These are phyloP conservation scores for Fusarium secorum DNA, from an alignment of 2,329 filamentous ascomycete species.

Conservation along the genomic window DNA sequence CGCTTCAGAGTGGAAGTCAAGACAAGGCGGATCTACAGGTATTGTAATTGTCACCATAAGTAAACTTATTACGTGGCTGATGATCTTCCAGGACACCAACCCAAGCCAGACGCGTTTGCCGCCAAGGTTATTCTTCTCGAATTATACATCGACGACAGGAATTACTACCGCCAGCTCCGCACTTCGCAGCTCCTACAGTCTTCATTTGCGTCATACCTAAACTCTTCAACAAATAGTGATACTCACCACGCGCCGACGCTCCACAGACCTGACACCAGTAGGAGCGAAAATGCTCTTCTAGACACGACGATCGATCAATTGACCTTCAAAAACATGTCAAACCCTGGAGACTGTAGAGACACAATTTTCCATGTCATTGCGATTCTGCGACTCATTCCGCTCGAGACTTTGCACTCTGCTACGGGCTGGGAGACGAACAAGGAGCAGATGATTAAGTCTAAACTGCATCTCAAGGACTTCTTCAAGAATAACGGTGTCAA, in stretches of 20 bases:
- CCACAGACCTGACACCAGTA: rapidly evolving
- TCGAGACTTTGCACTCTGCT: background rate
- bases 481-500: rapidly evolving
- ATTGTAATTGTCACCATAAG: rapidly evolving
- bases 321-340: rapidly evolving
- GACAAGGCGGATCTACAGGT: background rate
- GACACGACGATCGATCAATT: background rate
- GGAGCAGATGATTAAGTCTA: background rate
- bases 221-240: rapidly evolving
- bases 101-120: rapidly evolving
- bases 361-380: background rate
- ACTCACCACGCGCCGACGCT: rapidly evolving
- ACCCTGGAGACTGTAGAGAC: rapidly evolving
- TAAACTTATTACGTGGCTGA: background rate
- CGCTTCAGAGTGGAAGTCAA: background rate
- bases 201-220: rapidly evolving
- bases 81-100: rapidly evolving
- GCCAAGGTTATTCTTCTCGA: background rate
- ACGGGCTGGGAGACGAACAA: background rate
- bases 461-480: background rate
- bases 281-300: background rate
- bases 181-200: background rate
- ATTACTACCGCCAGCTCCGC: background rate
- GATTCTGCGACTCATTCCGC: background rate
- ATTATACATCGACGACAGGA: background rate